Base-by-base conservation (phyloP, 202 grass and related monocot species). In the Schoenoplectus tabernaemontani region DNA sequence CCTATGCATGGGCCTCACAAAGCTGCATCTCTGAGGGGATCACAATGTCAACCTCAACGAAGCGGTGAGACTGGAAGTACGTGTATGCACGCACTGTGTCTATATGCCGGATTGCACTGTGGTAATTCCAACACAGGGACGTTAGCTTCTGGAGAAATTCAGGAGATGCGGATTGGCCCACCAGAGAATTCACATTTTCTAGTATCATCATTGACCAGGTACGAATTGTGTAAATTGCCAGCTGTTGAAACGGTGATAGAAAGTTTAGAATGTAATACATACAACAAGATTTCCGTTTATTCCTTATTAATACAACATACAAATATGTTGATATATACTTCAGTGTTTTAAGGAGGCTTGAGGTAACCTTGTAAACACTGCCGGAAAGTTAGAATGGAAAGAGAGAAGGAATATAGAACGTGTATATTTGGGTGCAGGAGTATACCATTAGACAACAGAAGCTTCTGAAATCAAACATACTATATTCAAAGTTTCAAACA, bases 31-130 rank as follows among this genome's bases (percentile, higher is more conserved):
- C 81, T 0, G 86, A 92, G 0, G 91, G 95, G 73, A 98, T 83
- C 64, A 98, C 95, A 32, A 98, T 92, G 75, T 98, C 91, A 36
- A 98, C 95, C 78, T 98, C 95, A 15, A 98, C 95, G 44, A 98
- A 98, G 83, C 92, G 95, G 77, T 95, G 96, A 46, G 90, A 99
- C 47, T 91, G 91, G 12, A 95, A 99, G 44, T n/a, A n/a, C n/a
- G 96, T 99, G 85, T 99, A 99, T 2, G 96, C 96, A 0, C 96
- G 90, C 51, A 99, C 96, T 0, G 92, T 99, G 87, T 99, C 96
- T n/a, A 99, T 95, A 56, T 99, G 96, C 59, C 89, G 78, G 57
- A 99, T 85, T 38, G 96, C 88, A 81, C 88, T 93, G 81, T 99
- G 91, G 76, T 98, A 91, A 86, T 98, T 98, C 91, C 96, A 98